Evolutionary conservation across 176 grass and related monocot species (phyloP).

Genomic region (Secale cereale): DNA sequence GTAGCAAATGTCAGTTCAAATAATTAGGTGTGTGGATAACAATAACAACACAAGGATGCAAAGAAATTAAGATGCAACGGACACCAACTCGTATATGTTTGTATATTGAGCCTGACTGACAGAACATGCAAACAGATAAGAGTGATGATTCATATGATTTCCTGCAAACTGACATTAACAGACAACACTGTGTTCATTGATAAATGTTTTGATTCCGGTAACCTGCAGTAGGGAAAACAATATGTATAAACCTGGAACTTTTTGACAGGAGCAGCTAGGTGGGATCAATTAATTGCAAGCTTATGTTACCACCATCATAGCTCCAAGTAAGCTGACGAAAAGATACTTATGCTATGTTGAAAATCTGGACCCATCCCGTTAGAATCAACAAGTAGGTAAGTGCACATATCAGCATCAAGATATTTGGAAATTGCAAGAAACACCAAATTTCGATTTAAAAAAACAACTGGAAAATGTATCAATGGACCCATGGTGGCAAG

Average conservation of each 20-base stretch:
- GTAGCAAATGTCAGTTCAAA: background rate
- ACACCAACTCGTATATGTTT: background rate
- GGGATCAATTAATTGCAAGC: conserved; percentile 26
- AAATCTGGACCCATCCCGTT: conserved; percentile 94
- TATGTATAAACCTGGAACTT: background rate
- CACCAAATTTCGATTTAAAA: background rate
- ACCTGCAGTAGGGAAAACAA: background rate
- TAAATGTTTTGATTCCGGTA: background rate
- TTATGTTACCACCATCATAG: conserved; percentile 74
- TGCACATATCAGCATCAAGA: background rate
- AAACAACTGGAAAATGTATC: background rate
- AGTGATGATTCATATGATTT: conserved; percentile 98
- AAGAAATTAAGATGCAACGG: conserved; percentile 2
- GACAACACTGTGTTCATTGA: background rate
- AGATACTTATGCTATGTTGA: conserved; percentile 17
- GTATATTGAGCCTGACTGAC: conserved; percentile 79
- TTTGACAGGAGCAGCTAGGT: too few relatives aligned
- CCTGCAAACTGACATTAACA: conserved; percentile 62
- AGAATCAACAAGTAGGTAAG: conserved; percentile 31
- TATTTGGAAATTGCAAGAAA: background rate
- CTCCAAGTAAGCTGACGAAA: too few relatives aligned
- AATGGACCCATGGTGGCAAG: too few relatives aligned
- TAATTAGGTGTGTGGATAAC: background rate
- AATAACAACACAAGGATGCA: background rate
- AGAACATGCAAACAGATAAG: conserved; percentile 85